phyloP scores from a whole-genome alignment of 768 basidiomycete genomes.

The Psilocybe tampanensis region DNA sequence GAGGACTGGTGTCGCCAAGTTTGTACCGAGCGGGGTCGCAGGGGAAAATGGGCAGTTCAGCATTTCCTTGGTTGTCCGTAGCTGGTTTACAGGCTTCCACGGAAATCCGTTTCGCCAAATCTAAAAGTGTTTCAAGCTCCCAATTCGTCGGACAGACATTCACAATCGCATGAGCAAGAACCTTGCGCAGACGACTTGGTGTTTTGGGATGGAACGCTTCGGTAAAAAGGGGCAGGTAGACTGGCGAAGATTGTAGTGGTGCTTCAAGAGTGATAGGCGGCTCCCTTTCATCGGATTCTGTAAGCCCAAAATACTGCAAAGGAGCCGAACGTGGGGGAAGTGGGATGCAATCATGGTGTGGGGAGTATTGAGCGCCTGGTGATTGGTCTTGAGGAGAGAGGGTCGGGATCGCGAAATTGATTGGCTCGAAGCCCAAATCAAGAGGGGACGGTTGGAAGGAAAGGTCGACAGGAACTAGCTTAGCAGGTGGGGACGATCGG shows the following conservation, averaged over 20 bases:
- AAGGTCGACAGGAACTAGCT: not conserved
- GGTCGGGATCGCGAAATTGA: not conserved
- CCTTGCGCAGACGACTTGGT: slow-evolving; percentile 4
- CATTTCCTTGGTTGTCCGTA: not conserved
- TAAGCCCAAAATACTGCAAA: slow-evolving; percentile 7
- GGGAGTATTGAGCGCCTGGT: not conserved
- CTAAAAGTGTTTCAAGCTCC: slow-evolving; percentile 17
- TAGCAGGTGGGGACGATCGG: not conserved
- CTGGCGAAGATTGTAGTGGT: not conserved
- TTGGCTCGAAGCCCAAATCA: slow-evolving; percentile 1
- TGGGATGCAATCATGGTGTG: not conserved
- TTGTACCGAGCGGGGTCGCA: slow-evolving; percentile 5
- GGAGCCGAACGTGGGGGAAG: slow-evolving; percentile 3
- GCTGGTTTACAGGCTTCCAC: slow-evolving; percentile 6
- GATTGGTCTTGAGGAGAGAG: not conserved
- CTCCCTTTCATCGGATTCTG: not conserved
- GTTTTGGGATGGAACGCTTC: slow-evolving; percentile 6
- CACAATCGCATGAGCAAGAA: slow-evolving; percentile 9
- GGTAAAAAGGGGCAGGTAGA: slow-evolving; percentile 11
- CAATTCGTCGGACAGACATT: slow-evolving; percentile 6
- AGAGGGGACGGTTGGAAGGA: slow-evolving; percentile 3
- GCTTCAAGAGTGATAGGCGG: not conserved
- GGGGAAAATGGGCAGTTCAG: not conserved
- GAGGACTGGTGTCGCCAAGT: not conserved
- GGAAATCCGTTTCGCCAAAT: slow-evolving; percentile 12